Evolutionary conservation across 257 asterid species (phyloP).

Genomic region (Solanum chiquidenum): DNA sequence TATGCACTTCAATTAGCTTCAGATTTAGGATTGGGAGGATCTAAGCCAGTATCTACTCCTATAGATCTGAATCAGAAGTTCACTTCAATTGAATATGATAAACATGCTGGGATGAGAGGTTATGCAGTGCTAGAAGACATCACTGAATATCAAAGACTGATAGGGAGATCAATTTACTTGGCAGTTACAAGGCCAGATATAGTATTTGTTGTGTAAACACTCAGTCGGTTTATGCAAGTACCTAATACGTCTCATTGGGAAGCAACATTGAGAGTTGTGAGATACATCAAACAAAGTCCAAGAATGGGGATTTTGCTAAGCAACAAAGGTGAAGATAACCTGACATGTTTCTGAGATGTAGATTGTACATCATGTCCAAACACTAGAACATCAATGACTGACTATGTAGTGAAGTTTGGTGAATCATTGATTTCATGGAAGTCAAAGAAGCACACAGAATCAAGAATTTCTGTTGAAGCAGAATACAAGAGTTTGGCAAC

Average conservation of each 20-base stretch:
- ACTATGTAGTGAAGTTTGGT: neutral
- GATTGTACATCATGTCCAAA: neutral
- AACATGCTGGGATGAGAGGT: neutral
- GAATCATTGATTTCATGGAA: neutral
- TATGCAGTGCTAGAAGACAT: neutral
- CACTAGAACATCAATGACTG: neutral
- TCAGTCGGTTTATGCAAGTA: neutral
- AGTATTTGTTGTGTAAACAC: neutral
- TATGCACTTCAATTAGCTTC: neutral
- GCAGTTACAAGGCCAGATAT: neutral
- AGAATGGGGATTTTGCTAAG: neutral
- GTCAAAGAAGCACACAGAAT: neutral
- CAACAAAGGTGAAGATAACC: neutral
- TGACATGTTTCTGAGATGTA: neutral
- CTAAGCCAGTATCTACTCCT: neutral
- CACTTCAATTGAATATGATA: neutral
- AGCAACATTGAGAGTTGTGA: neutral
- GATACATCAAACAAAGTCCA: neutral
- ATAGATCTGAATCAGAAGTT: neutral
- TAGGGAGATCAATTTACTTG: neutral
- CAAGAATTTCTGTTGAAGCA: neutral
- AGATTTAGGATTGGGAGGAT: neutral
- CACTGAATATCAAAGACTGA: neutral
- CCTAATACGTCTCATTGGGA: neutral
- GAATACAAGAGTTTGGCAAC: neutral